A percentile compares a stretch with the other conserved stretches of the same genome.
phyloP scores from a whole-genome alignment of 495 filamentous ascomycete species.

The Umbilicaria muhlenbergii region DNA sequence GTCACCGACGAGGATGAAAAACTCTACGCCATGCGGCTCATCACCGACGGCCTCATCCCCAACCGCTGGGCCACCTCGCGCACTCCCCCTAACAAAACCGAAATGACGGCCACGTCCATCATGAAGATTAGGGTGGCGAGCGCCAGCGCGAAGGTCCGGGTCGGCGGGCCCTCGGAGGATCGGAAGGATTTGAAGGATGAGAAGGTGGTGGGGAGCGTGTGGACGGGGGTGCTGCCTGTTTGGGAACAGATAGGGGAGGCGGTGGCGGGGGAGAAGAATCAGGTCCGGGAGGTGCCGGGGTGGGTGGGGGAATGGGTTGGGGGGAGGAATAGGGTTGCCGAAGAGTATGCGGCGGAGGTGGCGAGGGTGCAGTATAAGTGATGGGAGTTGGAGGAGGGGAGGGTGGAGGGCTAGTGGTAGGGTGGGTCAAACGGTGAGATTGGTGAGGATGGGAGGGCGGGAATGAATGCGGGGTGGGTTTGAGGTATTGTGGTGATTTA shows the following conservation, averaged over 20 bases:
- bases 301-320: conserved; percentile 44
- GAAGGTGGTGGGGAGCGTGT: conserved; percentile 44
- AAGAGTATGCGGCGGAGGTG: conserved; percentile 35
- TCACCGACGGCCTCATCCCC: conserved; percentile 60
- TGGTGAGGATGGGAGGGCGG: no score
- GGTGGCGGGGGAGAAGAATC: conserved; percentile 45
- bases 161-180: conserved; percentile 55
- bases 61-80: conserved; percentile 56
- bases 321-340: conserved; percentile 35
- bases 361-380: no score
- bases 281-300: conserved; percentile 40
- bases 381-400: no score
- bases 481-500: no score
- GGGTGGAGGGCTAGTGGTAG: no score
- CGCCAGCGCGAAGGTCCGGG: conserved; percentile 66
- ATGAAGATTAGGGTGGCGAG: conserved; percentile 51
- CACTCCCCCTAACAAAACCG: conserved; percentile 53
- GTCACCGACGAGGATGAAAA: conserved; percentile 59
- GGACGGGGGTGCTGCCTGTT: conserved; percentile 77
- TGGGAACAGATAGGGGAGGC: conserved; percentile 52
- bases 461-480: no score
- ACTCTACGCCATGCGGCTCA: conserved; percentile 64
- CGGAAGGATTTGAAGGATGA: conserved; percentile 46
- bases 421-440: no score
- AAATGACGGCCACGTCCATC: conserved; percentile 66